Conservation (phyloP, 225 moss, liverwort and hornwort species). For the Neckera pumila region DNA sequence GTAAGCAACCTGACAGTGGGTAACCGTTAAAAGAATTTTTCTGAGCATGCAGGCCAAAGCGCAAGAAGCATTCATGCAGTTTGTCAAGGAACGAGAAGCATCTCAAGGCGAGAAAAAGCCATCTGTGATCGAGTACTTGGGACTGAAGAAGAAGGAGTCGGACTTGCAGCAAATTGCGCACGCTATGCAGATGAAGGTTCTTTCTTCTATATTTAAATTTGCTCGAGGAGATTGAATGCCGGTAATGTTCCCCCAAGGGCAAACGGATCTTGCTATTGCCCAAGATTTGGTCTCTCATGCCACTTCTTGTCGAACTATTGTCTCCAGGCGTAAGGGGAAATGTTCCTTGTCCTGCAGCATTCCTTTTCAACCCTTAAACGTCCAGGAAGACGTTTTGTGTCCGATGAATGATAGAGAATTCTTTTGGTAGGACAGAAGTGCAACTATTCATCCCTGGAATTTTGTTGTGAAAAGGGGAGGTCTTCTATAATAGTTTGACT, state of each 20-base stretch:
- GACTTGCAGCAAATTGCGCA: constrained; percentile 30
- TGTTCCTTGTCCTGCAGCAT: neutral
- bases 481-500: too few relatives aligned
- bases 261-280: neutral
- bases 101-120: constrained; percentile 54
- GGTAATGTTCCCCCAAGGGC: neutral
- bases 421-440: too few relatives aligned
- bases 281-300: neutral
- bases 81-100: constrained; percentile 49
- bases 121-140: constrained; percentile 67
- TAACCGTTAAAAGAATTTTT: neutral
- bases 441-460: too few relatives aligned
- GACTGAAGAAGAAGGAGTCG: constrained; percentile 39
- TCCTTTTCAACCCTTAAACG: neutral
- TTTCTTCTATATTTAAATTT: neutral
- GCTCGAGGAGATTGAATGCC: neutral
- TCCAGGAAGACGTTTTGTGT: too few relatives aligned
- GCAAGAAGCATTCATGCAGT: constrained; percentile 31
- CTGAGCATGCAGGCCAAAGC: constrained; percentile 28
- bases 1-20: neutral
- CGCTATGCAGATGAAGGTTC: constrained; percentile 65
- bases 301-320: neutral
- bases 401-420: too few relatives aligned
- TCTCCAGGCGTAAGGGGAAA: neutral
- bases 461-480: too few relatives aligned